Evolutionary conservation across 805 yeast species (phyloP).

Genomic region (Nakazawaea ishiwadae): DNA sequence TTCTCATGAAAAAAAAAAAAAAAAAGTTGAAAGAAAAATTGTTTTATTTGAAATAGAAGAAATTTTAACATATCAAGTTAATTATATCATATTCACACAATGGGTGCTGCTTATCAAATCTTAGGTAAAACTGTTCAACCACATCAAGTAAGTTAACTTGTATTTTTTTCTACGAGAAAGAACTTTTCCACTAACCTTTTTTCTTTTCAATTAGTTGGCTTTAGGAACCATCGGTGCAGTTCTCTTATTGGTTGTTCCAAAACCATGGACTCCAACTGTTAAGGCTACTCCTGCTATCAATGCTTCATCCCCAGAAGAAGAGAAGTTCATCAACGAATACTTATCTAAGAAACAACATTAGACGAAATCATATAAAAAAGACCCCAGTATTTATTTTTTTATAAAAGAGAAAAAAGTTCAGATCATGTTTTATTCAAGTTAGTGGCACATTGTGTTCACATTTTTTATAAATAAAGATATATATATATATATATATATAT

Average conservation of each 20-base stretch:
- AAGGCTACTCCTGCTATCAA: constrained; percentile 61
- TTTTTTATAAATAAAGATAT: no score
- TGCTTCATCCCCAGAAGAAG: constrained; percentile 85
- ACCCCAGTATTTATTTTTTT: constrained; percentile 13
- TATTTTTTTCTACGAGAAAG: constrained; percentile 10
- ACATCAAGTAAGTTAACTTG: constrained; percentile 49
- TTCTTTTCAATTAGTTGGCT: constrained; percentile 47
- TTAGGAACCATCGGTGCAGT: constrained; percentile 75
- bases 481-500: no score
- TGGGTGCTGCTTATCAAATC: constrained; percentile 84
- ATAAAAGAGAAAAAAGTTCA: no score
- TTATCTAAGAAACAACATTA: constrained; percentile 39
- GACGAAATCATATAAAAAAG: constrained; percentile 21
- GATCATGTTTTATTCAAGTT: no score
- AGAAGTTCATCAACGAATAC: constrained; percentile 73
- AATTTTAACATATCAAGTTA: no score
- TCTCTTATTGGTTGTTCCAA: constrained; percentile 59
- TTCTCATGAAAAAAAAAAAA: not conserved
- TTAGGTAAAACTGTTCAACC: constrained; percentile 83
- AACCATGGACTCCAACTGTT: constrained; percentile 65
- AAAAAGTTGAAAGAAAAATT: not conserved
- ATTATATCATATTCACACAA: constrained; percentile 23
- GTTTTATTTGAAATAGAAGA: not conserved
- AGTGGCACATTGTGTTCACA: no score
- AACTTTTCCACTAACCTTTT: not conserved